Evolutionary conservation across 257 asterid species (phyloP).

Genomic region (Prunella vulgaris): DNA sequence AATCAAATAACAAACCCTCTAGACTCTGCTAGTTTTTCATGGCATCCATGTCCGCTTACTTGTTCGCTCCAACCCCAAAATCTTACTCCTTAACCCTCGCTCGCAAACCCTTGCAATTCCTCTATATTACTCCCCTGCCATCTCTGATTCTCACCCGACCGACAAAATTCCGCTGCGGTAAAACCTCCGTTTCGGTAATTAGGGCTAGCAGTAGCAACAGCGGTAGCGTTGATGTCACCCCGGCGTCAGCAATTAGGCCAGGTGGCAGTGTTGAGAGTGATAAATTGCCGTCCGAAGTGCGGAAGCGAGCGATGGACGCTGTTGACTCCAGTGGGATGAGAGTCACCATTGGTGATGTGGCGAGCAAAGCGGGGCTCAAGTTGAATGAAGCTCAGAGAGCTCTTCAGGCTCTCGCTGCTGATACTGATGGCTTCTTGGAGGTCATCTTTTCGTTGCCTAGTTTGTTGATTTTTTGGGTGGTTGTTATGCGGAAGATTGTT

Average conservation of each 20-base stretch:
- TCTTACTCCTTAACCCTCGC: slow-evolving; percentile 26
- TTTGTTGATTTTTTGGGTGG: slow-evolving; percentile 8
- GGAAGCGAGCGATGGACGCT: slow-evolving; percentile 85
- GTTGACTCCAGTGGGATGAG: slow-evolving; percentile 79
- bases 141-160: slow-evolving; percentile 17
- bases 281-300: slow-evolving; percentile 65
- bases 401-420: slow-evolving; percentile 96
- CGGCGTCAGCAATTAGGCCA: slow-evolving; percentile 46
- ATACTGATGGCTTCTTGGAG: slow-evolving; percentile 89
- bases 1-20: slow-evolving; percentile 2
- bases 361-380: slow-evolving; percentile 87
- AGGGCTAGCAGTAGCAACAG: slow-evolving; percentile 49
- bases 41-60: slow-evolving; percentile 66
- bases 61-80: slow-evolving; percentile 38
- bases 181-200: slow-evolving; percentile 30
- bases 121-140: slow-evolving; percentile 26
- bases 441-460: slow-evolving; percentile 27
- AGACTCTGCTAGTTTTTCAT: slow-evolving; percentile 20
- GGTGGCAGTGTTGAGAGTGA: slow-evolving; percentile 88
- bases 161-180: slow-evolving; percentile 19
- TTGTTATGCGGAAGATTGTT: slow-evolving; percentile 7
- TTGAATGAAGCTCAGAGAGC: slow-evolving; percentile 85
- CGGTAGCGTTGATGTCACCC: slow-evolving; percentile 33
- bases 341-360: slow-evolving; percentile 91
- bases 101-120: slow-evolving; percentile 33